Evolutionary conservation across 2,329 filamentous ascomycete genomes (phyloP).

Genomic region (Aspergillus awamori): DNA sequence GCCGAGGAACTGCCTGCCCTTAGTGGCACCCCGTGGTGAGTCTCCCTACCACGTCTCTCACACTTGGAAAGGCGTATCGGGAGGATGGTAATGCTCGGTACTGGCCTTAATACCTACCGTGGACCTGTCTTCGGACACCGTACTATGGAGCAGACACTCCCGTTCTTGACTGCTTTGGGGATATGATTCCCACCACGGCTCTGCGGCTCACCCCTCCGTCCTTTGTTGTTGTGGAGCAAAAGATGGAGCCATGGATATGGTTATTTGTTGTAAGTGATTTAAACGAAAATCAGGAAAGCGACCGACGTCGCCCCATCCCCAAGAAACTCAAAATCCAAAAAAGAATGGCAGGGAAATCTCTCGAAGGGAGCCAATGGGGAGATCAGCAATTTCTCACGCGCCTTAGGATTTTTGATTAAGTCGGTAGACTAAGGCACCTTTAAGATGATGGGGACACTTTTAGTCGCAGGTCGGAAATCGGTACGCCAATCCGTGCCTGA

Average conservation of each 20-base stretch:
- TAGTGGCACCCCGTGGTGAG: not conserved
- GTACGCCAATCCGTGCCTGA: not conserved
- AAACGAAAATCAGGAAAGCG: constrained; percentile 10
- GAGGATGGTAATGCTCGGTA: not conserved
- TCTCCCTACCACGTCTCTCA: no score
- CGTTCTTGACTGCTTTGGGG: not conserved
- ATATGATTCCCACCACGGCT: constrained; percentile 5
- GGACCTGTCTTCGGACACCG: not conserved
- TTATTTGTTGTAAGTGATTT: constrained; percentile 16
- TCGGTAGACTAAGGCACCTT: constrained; percentile 6
- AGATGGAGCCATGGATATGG: constrained; percentile 17
- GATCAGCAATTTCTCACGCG: not conserved
- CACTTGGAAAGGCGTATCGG: not conserved
- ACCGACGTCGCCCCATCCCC: constrained; percentile 10
- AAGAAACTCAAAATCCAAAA: constrained; percentile 18
- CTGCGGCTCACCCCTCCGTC: constrained; percentile 12
- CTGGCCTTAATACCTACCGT: not conserved
- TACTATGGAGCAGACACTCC: not conserved
- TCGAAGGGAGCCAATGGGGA: not conserved
- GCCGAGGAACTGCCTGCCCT: not conserved
- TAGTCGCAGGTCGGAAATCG: constrained; percentile 4
- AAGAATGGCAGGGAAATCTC: constrained; percentile 6
- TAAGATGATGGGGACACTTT: constrained; percentile 2
- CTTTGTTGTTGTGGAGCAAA: constrained; percentile 15
- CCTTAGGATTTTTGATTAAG: not conserved